phyloP scores from a whole-genome alignment of 192 early-diverging fungal genomes.

The Gorgonomyces haynaldii region DNA sequence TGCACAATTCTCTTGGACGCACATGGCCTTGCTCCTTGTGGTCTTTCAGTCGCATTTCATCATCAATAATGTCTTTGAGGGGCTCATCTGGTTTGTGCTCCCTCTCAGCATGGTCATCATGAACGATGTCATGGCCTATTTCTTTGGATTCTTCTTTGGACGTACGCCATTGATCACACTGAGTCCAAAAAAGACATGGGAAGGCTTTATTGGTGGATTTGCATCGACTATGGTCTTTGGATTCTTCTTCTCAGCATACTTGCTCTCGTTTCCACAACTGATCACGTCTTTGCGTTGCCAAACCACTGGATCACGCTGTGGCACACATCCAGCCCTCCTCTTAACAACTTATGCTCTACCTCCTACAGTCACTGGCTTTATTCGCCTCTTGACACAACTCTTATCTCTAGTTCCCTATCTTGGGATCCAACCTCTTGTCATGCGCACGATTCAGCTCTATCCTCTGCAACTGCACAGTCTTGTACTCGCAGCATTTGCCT shows the following conservation, averaged over 20 bases:
- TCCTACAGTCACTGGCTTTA: conserved; percentile 11
- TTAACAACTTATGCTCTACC: conserved; percentile 33
- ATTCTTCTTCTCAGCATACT: conserved; percentile 44
- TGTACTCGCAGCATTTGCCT: conserved; percentile 81
- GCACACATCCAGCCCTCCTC: conserved; percentile 52
- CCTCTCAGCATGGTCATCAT: conserved; percentile 80
- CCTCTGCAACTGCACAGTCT: conserved; percentile 84
- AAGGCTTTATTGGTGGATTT: conserved; percentile 88
- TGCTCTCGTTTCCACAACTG: conserved; percentile 53
- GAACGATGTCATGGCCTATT: conserved; percentile 93
- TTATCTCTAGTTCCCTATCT: conserved; percentile 4
- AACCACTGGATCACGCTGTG: conserved; percentile 40
- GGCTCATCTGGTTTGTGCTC: conserved; percentile 92
- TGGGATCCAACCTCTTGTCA: conserved; percentile 7
- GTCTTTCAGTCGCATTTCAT: conserved; percentile 92
- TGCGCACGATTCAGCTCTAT: conserved; percentile 55
- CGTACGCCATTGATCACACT: conserved; percentile 79
- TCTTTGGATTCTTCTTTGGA: conserved; percentile 93
- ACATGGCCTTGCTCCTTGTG: conserved; percentile 88
- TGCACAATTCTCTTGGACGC: conserved; percentile 92
- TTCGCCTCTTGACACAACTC: neutral
- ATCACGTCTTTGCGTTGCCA: conserved; percentile 52
- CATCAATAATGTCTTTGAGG: conserved; percentile 96
- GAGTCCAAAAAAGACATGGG: conserved; percentile 97
- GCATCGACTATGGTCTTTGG: conserved; percentile 71